Percentiles rank a stretch among this genome's conserved stretches.
Conservation (phyloP, 305 asterid species). For the Fraxinus platypoda region DNA sequence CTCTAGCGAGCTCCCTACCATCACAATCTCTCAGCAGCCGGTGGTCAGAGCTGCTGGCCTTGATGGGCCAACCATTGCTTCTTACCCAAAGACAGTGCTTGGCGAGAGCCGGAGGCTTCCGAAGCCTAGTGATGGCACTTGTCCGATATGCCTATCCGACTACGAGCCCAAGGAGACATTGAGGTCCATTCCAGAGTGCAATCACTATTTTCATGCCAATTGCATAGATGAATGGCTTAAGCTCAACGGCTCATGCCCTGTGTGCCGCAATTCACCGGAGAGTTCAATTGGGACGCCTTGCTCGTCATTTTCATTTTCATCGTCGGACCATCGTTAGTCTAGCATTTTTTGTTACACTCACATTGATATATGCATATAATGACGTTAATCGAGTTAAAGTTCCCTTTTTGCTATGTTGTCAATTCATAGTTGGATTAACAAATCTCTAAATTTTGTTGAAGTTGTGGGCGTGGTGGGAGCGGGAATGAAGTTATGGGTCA, state of each 20-base stretch:
- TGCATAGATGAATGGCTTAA: conserved; percentile 77
- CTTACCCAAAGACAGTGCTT: conserved; percentile 56
- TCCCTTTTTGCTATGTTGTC: not conserved
- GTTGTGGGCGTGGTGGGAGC: not conserved
- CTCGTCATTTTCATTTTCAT: conserved; percentile 30
- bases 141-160: conserved; percentile 62
- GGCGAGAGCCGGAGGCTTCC: conserved; percentile 77
- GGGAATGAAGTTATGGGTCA: not conserved
- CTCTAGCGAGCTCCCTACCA: conserved; percentile 28
- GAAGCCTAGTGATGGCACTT: conserved; percentile 37
- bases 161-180: conserved; percentile 52
- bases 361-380: not conserved
- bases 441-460: not conserved
- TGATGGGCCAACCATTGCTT: conserved; percentile 37
- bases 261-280: conserved; percentile 61
- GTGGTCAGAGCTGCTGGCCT: conserved; percentile 35
- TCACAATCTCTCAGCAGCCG: conserved; percentile 24
- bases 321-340: conserved; percentile 12
- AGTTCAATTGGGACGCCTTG: conserved; percentile 34
- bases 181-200: conserved; percentile 62
- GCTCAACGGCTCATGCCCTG: conserved; percentile 66
- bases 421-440: not conserved
- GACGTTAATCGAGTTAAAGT: not conserved
- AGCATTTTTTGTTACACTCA: not conserved
- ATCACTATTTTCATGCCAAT: conserved; percentile 53